phyloP scores from a whole-genome alignment of 345 rosid species.

The Hypericum androsaemum region DNA sequence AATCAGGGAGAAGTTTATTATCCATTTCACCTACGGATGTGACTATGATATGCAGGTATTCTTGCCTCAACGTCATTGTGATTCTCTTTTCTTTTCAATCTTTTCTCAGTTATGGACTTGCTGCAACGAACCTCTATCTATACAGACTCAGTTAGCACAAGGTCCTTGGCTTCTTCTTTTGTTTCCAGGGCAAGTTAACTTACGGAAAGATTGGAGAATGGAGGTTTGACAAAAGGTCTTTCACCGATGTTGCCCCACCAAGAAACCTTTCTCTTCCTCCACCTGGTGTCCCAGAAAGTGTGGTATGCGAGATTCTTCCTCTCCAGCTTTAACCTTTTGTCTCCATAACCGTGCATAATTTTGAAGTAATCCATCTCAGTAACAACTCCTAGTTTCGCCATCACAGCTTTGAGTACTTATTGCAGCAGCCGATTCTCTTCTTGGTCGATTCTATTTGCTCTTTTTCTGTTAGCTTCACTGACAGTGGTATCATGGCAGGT shows the following conservation, averaged over 20 bases:
- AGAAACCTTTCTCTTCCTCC: constrained; percentile 92
- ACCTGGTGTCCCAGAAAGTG: constrained; percentile 82
- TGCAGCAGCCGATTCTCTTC: too few species aligned
- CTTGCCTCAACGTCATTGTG: background rate
- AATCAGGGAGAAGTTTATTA: constrained; percentile 69
- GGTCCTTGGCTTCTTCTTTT: constrained; percentile 1
- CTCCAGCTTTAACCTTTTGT: too few species aligned
- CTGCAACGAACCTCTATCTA: background rate
- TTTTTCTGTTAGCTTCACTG: too few species aligned
- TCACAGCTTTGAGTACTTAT: too few species aligned
- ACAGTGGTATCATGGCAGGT: constrained; percentile 53
- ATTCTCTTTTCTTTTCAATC: background rate
- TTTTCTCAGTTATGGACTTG: constrained; percentile 9
- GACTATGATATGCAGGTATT: constrained; percentile 88
- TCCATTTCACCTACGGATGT: constrained; percentile 95
- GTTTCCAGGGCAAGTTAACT: constrained; percentile 60
- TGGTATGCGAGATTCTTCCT: constrained; percentile 42
- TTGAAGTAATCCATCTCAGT: too few species aligned
- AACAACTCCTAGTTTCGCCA: too few species aligned
- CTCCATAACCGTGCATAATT: too few species aligned
- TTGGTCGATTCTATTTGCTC: too few species aligned
- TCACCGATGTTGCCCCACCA: constrained; percentile 45
- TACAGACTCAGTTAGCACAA: constrained; percentile 1
- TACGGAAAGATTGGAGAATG: constrained; percentile 94
- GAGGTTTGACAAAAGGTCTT: constrained; percentile 95